Conservation (phyloP, 176 grass and related monocot species). For the Juncus effusus region DNA sequence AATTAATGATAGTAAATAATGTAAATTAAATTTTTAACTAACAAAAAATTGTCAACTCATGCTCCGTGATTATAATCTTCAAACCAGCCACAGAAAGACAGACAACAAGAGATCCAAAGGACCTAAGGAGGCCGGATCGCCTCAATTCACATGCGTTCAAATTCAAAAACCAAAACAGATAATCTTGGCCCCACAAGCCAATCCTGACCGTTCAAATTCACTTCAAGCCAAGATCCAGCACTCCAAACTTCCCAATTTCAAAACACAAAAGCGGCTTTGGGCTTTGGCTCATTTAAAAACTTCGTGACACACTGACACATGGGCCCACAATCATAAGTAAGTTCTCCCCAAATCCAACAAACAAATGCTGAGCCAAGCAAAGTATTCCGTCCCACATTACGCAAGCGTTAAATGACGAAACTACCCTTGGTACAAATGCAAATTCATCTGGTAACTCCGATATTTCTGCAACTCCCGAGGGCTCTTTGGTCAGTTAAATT, state of each 20-base stretch:
- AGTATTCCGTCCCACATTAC: neutral
- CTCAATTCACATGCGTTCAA: too few species aligned
- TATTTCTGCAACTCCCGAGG: constrained; percentile 1
- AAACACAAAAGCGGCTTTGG: neutral
- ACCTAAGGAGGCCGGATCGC: too few species aligned
- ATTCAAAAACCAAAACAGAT: too few species aligned
- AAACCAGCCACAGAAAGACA: too few species aligned
- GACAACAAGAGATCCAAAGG: too few species aligned
- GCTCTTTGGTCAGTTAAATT: neutral
- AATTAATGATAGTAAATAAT: too few species aligned
- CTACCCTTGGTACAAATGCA: neutral
- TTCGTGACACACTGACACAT: too few species aligned
- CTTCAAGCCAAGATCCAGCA: constrained; percentile 18
- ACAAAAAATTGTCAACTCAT: too few species aligned
- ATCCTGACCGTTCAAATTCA: neutral
- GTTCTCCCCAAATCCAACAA: neutral
- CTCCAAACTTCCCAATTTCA: neutral
- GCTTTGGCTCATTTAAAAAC: neutral
- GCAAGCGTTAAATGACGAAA: constrained; percentile 3
- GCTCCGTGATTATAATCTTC: too few species aligned
- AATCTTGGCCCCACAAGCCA: too few species aligned
- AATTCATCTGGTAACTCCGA: constrained; percentile 3
- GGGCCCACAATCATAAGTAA: neutral
- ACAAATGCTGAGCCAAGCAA: neutral
- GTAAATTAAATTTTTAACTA: too few species aligned